These are phyloP conservation scores for Ceratonia siliqua DNA, from an alignment of 306 rosid genomes.

Conservation along the genomic window DNA sequence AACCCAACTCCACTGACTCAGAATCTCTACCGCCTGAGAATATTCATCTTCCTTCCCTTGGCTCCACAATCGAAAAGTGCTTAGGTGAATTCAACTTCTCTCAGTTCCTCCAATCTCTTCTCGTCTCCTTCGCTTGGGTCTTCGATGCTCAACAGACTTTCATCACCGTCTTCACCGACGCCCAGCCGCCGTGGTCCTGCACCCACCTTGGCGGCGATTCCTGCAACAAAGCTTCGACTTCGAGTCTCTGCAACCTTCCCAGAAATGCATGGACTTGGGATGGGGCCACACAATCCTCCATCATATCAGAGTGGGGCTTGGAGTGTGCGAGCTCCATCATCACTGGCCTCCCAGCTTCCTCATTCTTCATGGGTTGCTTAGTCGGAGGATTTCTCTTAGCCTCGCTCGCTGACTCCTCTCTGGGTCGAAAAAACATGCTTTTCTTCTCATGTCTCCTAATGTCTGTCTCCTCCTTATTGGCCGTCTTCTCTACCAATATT, in stretches of 20 bases:
- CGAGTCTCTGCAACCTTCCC: slow-evolving; percentile 46
- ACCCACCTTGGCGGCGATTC: neutral
- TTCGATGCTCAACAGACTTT: slow-evolving; percentile 73
- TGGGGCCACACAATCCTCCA: slow-evolving; percentile 37
- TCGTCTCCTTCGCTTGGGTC: slow-evolving; percentile 54
- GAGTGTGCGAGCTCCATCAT: slow-evolving; percentile 38
- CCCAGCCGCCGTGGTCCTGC: slow-evolving; percentile 60
- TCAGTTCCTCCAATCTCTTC: slow-evolving; percentile 55
- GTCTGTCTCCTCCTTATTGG: slow-evolving; percentile 49
- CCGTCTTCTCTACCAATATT: slow-evolving; percentile 49
- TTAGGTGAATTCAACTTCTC: slow-evolving; percentile 47
- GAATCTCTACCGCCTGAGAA: neutral
- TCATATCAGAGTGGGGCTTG: slow-evolving; percentile 56
- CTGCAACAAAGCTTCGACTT: slow-evolving; percentile 4
- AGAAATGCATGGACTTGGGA: slow-evolving; percentile 58
- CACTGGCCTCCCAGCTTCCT: slow-evolving; percentile 56
- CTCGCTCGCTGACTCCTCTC: slow-evolving; percentile 55
- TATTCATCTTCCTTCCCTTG: slow-evolving; percentile 50
- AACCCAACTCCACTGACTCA: slow-evolving; percentile 17
- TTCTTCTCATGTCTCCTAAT: slow-evolving; percentile 48
- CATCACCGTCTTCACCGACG: slow-evolving; percentile 58
- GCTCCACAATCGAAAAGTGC: slow-evolving; percentile 49
- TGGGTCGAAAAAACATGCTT: slow-evolving; percentile 68
- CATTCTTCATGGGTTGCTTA: slow-evolving; percentile 62
- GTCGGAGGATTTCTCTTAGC: slow-evolving; percentile 52